These are phyloP conservation scores for Linnemannia schmuckeri DNA, from an alignment of 192 early-diverging fungal species.

Conservation along the genomic window DNA sequence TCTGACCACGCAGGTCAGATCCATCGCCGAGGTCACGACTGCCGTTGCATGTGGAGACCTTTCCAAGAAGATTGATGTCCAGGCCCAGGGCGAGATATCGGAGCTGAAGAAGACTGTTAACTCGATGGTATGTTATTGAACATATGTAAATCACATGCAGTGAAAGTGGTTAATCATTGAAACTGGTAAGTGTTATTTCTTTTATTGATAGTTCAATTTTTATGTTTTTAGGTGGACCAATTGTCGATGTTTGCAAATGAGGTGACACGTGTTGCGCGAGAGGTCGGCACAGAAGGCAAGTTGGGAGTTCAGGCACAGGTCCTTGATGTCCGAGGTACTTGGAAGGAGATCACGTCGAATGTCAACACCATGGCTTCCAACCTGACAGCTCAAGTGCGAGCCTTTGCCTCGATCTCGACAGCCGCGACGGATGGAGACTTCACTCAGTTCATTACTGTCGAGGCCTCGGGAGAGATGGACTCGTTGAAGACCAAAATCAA, in stretches of 20 bases:
- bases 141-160: background rate
- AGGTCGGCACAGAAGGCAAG: conserved; percentile 85
- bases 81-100: conserved; percentile 75
- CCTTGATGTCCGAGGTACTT: conserved; percentile 75
- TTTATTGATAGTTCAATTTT: background rate
- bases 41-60: conserved; percentile 72
- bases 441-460: conserved; percentile 79
- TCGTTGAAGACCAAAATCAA: conserved; percentile 87
- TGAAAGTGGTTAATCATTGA: background rate
- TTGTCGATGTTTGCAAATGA: conserved; percentile 66
- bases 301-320: conserved; percentile 87
- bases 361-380: conserved; percentile 84
- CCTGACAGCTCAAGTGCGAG: conserved; percentile 83
- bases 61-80: conserved; percentile 68
- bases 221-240: conserved; percentile 60
- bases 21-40: conserved; percentile 71
- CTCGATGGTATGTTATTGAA: conserved; percentile 60
- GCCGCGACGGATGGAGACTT: conserved; percentile 81
- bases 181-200: background rate
- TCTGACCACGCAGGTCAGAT: conserved; percentile 70
- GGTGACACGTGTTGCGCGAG: conserved; percentile 79
- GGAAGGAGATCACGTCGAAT: conserved; percentile 84
- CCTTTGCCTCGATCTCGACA: conserved; percentile 83
- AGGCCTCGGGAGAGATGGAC: conserved; percentile 89
- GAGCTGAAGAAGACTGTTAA: conserved; percentile 82